phyloP scores from a whole-genome alignment of 2,329 filamentous ascomycete genomes.

The Botrytis squamosa region DNA sequence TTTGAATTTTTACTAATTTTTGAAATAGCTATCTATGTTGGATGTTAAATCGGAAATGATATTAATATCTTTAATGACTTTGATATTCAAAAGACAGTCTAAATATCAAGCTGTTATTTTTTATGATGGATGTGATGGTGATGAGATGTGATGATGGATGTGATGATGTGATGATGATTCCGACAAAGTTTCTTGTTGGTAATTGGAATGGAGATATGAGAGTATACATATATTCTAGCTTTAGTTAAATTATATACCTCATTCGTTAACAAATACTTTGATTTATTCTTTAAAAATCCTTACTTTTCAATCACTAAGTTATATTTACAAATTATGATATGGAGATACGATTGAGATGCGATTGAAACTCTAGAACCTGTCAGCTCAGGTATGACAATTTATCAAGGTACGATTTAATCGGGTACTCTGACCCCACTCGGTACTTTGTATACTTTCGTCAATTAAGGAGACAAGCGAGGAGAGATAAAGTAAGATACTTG shows the following conservation, averaged over 20 bases:
- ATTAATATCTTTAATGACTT: background rate
- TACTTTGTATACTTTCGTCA: background rate
- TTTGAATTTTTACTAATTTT: background rate
- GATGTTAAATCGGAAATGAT: slow-evolving; percentile 1
- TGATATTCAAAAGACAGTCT: background rate
- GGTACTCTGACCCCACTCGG: too few species aligned
- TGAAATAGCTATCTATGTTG: slow-evolving; percentile 7
- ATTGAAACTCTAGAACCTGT: background rate
- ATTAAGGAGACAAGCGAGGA: background rate
- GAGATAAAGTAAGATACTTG: background rate
- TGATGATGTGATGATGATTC: background rate
- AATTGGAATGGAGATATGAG: background rate
- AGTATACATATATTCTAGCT: background rate
- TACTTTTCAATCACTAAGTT: too few species aligned
- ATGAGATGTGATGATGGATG: too few species aligned
- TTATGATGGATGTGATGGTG: background rate
- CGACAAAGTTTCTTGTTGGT: background rate
- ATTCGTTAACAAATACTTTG: background rate
- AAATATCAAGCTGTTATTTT: background rate
- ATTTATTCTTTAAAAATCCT: background rate
- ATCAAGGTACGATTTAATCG: too few species aligned
- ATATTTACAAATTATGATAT: too few species aligned
- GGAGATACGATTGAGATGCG: too few species aligned
- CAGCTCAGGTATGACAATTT: too few species aligned
- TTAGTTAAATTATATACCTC: background rate